A percentile compares a stretch with the other conserved stretches of the same genome.
Conservation (phyloP, 176 grass and related monocot species). For the Metroxylon sagu region DNA sequence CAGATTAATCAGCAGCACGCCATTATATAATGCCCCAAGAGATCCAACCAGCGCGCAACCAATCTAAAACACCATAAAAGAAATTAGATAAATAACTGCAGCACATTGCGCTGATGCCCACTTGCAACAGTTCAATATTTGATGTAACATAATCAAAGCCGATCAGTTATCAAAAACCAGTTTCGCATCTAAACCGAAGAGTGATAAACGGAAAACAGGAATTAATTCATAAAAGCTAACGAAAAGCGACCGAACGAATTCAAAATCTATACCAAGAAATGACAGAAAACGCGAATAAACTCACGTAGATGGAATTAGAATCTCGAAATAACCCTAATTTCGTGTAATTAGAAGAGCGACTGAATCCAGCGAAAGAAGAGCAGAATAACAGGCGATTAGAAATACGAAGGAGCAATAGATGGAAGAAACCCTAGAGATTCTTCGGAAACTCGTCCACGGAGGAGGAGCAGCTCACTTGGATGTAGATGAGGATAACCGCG, state of each 20-base stretch:
- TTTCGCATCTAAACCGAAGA: no score
- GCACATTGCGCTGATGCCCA: neutral
- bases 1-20: slow-evolving; percentile 87
- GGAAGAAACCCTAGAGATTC: neutral
- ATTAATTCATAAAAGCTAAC: no score
- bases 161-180: no score
- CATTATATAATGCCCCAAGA: slow-evolving; percentile 77
- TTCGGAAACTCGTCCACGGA: no score
- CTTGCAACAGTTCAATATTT: neutral
- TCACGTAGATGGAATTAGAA: no score
- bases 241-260: no score
- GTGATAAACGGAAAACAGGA: no score
- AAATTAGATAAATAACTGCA: slow-evolving; percentile 4
- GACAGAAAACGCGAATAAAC: no score
- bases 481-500: neutral
- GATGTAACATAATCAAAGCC: neutral
- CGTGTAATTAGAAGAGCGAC: neutral
- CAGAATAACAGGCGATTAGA: neutral
- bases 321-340: no score
- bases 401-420: neutral
- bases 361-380: no score
- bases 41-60: slow-evolving; percentile 86
- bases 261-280: no score
- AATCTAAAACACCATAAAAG: slow-evolving; percentile 33
- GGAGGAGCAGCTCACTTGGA: neutral